phyloP scores from a whole-genome alignment of 805 yeast species.

The Ogataea ganodermae region DNA sequence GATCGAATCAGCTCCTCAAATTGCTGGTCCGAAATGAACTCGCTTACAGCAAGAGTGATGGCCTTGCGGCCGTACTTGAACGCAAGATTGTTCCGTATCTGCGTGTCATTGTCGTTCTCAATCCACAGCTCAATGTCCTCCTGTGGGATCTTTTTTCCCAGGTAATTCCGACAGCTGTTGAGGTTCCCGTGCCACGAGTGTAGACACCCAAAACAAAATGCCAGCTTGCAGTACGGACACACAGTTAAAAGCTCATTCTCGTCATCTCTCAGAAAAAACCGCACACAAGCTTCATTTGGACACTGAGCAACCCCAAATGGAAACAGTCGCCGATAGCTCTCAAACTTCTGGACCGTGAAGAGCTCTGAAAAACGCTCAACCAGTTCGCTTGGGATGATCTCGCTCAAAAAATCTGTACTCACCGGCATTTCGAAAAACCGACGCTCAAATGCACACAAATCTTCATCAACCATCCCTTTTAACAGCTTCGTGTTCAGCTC shows the following conservation, averaged over 20 bases:
- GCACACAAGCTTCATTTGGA: slow-evolving; percentile 47
- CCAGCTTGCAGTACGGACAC: slow-evolving; percentile 51
- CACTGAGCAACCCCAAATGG: slow-evolving; percentile 54
- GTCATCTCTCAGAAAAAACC: slow-evolving; percentile 49
- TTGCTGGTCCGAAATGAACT: slow-evolving; percentile 47
- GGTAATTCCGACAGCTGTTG: slow-evolving; percentile 44
- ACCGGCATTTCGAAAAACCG: slow-evolving; percentile 46
- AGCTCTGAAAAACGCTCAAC: slow-evolving; percentile 43
- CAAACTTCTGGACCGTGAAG: slow-evolving; percentile 42
- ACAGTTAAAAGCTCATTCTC: slow-evolving; percentile 47
- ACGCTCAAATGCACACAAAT: slow-evolving; percentile 36
- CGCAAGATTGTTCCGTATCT: slow-evolving; percentile 29
- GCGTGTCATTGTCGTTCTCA: slow-evolving; percentile 37
- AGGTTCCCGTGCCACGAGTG: slow-evolving; percentile 64
- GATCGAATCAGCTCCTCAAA: slow-evolving; percentile 46
- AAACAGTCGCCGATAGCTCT: slow-evolving; percentile 43
- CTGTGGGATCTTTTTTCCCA: slow-evolving; percentile 38
- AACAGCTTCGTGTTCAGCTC: slow-evolving; percentile 18
- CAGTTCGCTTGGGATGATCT: slow-evolving; percentile 17
- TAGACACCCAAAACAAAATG: slow-evolving; percentile 57
- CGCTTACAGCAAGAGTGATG: slow-evolving; percentile 44
- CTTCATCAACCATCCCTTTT: slow-evolving; percentile 16
- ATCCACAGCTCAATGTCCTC: slow-evolving; percentile 40
- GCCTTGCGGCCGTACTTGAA: slow-evolving; percentile 47
- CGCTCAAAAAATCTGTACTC: slow-evolving; percentile 35